These are phyloP conservation scores for Rutstroemia sp. DNA, from an alignment of 2,329 filamentous ascomycete genomes.

Conservation along the genomic window DNA sequence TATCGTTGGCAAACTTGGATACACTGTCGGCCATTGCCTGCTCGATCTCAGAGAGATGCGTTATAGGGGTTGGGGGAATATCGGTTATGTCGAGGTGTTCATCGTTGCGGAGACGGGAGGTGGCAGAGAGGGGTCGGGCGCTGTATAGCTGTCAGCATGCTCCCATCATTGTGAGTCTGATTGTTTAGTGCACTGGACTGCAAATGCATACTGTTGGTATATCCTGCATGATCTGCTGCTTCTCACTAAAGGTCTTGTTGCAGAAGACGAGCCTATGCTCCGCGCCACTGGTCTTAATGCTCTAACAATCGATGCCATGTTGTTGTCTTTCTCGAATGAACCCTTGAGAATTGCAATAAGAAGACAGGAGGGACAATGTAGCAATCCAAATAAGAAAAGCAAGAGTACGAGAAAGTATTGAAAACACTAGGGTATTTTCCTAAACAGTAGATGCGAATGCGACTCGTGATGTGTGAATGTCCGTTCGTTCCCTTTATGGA, in stretches of 20 bases:
- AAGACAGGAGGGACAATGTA: too few relatives aligned
- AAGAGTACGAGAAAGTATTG: neutral
- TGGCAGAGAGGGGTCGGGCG: slow-evolving; percentile 52
- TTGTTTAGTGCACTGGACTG: neutral
- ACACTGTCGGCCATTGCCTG: slow-evolving; percentile 83
- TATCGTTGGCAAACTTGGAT: slow-evolving; percentile 81
- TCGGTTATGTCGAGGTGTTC: slow-evolving; percentile 58
- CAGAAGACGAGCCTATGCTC: slow-evolving; percentile 29
- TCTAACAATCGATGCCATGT: slow-evolving; percentile 42
- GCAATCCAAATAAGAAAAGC: neutral
- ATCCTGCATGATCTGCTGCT: slow-evolving; percentile 32
- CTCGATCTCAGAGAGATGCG: slow-evolving; percentile 86
- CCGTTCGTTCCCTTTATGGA: neutral
- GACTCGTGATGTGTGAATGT: neutral
- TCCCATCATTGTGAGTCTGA: neutral
- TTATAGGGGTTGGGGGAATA: slow-evolving; percentile 85
- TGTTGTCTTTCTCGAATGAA: neutral
- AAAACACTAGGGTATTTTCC: neutral
- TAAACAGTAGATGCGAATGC: neutral
- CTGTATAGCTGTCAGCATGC: slow-evolving; percentile 22
- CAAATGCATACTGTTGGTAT: slow-evolving; percentile 33
- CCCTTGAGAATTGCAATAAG: too few relatives aligned
- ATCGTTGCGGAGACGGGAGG: slow-evolving; percentile 42
- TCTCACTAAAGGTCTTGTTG: slow-evolving; percentile 31
- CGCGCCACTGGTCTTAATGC: slow-evolving; percentile 38